Percentiles rank a stretch among this genome's conserved stretches.
Evolutionary conservation across 805 yeast genomes (phyloP).

Genomic region (Starmera caribaea): DNA sequence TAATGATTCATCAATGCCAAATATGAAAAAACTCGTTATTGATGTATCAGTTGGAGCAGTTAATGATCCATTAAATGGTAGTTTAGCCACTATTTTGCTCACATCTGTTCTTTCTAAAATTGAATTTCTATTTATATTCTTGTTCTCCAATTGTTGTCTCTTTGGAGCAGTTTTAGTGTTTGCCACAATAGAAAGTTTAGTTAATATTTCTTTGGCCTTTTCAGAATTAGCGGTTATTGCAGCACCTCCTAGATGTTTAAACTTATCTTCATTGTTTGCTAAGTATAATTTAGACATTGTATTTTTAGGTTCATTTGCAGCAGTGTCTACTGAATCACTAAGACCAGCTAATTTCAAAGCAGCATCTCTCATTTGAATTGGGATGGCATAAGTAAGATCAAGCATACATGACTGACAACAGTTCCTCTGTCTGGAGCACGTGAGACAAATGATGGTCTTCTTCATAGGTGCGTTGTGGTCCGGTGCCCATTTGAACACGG

Average conservation of each 20-base stretch:
- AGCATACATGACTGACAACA: constrained; percentile 86
- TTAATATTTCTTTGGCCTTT: constrained; percentile 43
- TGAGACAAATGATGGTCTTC: constrained; percentile 63
- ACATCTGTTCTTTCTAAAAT: constrained; percentile 31
- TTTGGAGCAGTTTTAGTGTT: constrained; percentile 7
- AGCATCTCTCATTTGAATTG: constrained; percentile 68
- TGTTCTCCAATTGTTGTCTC: constrained; percentile 3
- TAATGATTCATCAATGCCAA: constrained; percentile 59
- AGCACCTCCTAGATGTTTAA: constrained; percentile 27
- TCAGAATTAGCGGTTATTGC: constrained; percentile 20
- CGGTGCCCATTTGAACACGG: constrained; percentile 68
- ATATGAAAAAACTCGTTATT: constrained; percentile 57
- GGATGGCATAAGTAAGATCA: constrained; percentile 76
- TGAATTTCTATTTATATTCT: constrained; percentile 5
- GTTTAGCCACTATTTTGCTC: constrained; percentile 39
- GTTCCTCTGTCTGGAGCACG: constrained; percentile 71
- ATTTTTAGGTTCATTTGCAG: constrained; percentile 35
- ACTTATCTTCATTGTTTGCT: constrained; percentile 37
- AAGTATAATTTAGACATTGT: constrained; percentile 45
- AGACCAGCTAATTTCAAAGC: constrained; percentile 55
- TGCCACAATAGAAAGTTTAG: constrained; percentile 26
- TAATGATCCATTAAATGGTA: constrained; percentile 65
- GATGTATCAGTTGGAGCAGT: constrained; percentile 29
- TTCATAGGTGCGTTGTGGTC: constrained; percentile 33
- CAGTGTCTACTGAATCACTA: constrained; percentile 30